phyloP scores from a whole-genome alignment of 768 basidiomycete genomes.

The Pisolithus marmoratus region DNA sequence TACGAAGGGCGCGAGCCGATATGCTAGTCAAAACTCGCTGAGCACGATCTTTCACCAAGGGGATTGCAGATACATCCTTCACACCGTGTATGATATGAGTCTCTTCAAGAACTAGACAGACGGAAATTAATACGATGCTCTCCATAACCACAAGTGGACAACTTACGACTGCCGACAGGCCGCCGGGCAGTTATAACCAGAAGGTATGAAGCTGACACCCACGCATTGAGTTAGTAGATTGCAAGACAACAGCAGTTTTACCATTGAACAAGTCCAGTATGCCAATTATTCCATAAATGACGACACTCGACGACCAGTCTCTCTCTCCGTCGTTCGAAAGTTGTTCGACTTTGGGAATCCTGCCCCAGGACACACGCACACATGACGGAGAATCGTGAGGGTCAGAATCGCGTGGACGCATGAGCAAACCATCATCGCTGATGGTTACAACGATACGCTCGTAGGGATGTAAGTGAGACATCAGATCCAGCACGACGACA shows the following conservation, averaged over 20 bases:
- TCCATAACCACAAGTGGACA: not conserved
- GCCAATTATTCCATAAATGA: slow-evolving; percentile 75
- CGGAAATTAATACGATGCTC: too few species aligned
- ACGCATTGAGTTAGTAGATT: slow-evolving; percentile 9
- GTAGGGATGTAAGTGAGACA: slow-evolving; percentile 73
- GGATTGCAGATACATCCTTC: slow-evolving; percentile 66
- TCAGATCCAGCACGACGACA: slow-evolving; percentile 36
- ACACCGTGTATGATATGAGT: slow-evolving; percentile 59
- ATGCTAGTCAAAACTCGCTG: slow-evolving; percentile 46
- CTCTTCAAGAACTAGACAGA: slow-evolving; percentile 57
- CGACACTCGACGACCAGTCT: slow-evolving; percentile 51
- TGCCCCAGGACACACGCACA: slow-evolving; percentile 59
- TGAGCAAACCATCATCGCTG: slow-evolving; percentile 56
- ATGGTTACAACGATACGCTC: slow-evolving; percentile 60
- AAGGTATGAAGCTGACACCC: slow-evolving; percentile 59
- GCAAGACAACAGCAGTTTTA: slow-evolving; percentile 23
- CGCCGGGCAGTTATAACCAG: slow-evolving; percentile 62
- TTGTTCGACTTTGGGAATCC: slow-evolving; percentile 48
- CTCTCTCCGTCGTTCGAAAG: slow-evolving; percentile 31
- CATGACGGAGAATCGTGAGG: slow-evolving; percentile 30
- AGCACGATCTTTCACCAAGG: slow-evolving; percentile 63
- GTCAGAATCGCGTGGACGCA: slow-evolving; percentile 49
- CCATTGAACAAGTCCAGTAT: slow-evolving; percentile 68
- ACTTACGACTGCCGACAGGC: slow-evolving; percentile 64
- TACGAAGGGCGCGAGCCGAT: slow-evolving; percentile 38